These are phyloP conservation scores for Hyparrhenia diplandra DNA, from an alignment of 176 grass and related monocot species.

Conservation along the genomic window DNA sequence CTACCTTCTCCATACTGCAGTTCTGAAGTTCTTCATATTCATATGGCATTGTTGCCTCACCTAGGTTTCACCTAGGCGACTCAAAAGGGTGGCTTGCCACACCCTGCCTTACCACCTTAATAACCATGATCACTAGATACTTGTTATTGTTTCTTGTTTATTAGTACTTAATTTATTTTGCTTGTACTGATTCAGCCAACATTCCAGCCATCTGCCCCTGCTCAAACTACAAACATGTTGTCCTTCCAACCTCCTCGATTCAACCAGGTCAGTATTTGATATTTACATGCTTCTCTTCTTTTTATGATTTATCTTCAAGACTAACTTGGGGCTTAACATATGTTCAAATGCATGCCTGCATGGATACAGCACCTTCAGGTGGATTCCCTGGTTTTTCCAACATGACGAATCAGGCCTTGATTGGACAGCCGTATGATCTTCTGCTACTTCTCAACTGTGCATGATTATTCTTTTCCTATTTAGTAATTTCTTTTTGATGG, in stretches of 20 bases:
- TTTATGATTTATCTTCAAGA: background rate
- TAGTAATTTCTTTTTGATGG: too few species aligned
- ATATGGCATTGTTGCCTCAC: too few species aligned
- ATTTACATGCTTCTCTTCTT: background rate
- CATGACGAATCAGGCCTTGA: constrained; percentile 14
- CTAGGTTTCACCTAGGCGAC: too few species aligned
- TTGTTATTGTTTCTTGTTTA: too few species aligned
- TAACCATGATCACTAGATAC: too few species aligned
- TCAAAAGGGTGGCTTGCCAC: too few species aligned
- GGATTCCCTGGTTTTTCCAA: constrained; percentile 42
- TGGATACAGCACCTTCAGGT: constrained; percentile 39
- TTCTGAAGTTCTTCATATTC: too few species aligned
- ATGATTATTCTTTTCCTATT: background rate
- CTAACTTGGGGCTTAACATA: background rate
- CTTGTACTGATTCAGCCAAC: background rate
- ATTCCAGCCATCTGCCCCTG: constrained; percentile 43
- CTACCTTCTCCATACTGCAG: too few species aligned
- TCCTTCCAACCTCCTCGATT: constrained; percentile 48
- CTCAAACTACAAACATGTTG: constrained; percentile 51
- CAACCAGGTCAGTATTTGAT: constrained; percentile 56
- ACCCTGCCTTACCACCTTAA: too few species aligned
- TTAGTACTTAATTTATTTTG: too few species aligned
- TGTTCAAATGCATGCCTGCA: background rate
- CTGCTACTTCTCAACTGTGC: constrained; percentile 10
- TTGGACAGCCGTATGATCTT: constrained; percentile 67